Conservation (phyloP, 2,329 filamentous ascomycete genomes). For the Colletotrichum costaricense region DNA sequence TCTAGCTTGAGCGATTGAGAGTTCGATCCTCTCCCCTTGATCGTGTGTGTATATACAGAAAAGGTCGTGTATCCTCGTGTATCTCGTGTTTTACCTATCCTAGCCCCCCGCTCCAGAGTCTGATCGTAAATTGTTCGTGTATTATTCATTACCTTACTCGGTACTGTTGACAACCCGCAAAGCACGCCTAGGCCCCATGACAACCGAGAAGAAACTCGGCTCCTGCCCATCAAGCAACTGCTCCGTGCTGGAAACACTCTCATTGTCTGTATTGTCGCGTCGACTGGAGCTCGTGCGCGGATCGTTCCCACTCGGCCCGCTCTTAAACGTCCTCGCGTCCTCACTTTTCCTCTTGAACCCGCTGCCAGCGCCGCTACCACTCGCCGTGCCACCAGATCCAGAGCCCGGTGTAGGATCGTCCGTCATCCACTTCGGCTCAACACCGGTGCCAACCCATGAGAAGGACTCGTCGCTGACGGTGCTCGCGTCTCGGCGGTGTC, state of each 20-base stretch:
- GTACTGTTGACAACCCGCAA: conserved; percentile 73
- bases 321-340: conserved; percentile 23
- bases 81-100: background rate
- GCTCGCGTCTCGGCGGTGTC: conserved; percentile 39
- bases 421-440: conserved; percentile 45
- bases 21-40: background rate
- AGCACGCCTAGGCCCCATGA: conserved; percentile 75
- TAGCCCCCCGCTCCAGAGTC: background rate
- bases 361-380: conserved; percentile 30
- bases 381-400: conserved; percentile 36
- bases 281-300: conserved; percentile 31
- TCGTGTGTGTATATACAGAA: background rate
- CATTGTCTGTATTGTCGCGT: conserved; percentile 41
- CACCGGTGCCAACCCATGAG: conserved; percentile 45
- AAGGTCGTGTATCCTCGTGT: conserved; percentile 17
- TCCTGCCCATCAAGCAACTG: conserved; percentile 72
- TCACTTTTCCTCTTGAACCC: conserved; percentile 37
- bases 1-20: conserved; percentile 25
- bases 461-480: conserved; percentile 40
- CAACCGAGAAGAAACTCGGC: conserved; percentile 77
- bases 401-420: conserved; percentile 39
- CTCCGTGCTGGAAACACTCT: conserved; percentile 55
- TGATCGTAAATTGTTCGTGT: background rate
- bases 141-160: conserved; percentile 38
- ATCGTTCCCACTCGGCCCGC: conserved; percentile 35